Evolutionary conservation across 352 stramenopile genomes (phyloP).

Genomic region (Thalassiosira ordinaria): DNA sequence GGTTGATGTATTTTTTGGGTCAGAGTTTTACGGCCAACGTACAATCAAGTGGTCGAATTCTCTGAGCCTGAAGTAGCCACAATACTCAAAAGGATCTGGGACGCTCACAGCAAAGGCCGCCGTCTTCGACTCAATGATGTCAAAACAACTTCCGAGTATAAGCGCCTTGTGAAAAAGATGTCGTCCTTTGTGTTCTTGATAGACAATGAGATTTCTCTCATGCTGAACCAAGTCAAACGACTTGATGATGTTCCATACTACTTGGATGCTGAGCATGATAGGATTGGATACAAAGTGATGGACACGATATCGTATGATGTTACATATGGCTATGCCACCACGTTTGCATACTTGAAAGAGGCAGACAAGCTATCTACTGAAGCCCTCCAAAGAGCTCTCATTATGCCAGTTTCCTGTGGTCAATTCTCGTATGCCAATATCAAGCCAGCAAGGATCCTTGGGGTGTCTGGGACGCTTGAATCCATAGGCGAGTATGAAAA

Average conservation of each 20-base stretch:
- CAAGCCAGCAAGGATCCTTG: conserved; percentile 65
- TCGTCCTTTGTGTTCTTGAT: conserved; percentile 59
- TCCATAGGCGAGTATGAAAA: conserved; percentile 64
- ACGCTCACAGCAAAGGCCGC: conserved; percentile 31
- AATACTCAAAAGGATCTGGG: conserved; percentile 72
- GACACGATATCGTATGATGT: conserved; percentile 70
- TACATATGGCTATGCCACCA: conserved; percentile 72
- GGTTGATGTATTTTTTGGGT: conserved; percentile 83
- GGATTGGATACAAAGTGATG: conserved; percentile 81
- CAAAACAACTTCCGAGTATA: conserved; percentile 60
- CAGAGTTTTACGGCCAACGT: conserved; percentile 77
- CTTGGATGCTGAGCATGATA: conserved; percentile 54
- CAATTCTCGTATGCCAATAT: conserved; percentile 83
- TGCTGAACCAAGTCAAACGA: conserved; percentile 64
- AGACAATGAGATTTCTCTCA: conserved; percentile 74
- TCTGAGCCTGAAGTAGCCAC: conserved; percentile 45
- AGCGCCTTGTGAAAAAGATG: conserved; percentile 51
- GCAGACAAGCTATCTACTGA: conserved; percentile 45
- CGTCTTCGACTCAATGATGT: conserved; percentile 59
- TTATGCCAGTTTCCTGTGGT: conserved; percentile 71
- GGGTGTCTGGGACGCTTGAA: conserved; percentile 76
- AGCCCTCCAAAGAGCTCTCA: conserved; percentile 47
- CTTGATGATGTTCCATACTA: conserved; percentile 70
- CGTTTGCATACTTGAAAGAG: conserved; percentile 79
- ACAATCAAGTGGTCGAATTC: conserved; percentile 66